Evolutionary conservation across 441 rosid genomes (phyloP).

Genomic region (Erodium trifolium): DNA sequence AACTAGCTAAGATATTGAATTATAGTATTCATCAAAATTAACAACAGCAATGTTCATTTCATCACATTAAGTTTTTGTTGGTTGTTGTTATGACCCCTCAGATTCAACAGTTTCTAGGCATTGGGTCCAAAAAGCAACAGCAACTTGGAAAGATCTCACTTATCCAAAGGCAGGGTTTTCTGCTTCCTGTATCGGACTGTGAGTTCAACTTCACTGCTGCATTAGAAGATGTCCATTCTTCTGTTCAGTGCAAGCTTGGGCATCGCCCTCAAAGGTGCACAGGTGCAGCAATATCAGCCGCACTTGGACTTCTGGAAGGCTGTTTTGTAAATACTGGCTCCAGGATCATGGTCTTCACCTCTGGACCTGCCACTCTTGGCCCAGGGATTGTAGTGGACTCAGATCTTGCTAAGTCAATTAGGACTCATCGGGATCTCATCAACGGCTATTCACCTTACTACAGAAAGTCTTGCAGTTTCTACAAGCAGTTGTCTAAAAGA

Average conservation of each 20-base stretch:
- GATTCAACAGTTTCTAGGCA: conserved; percentile 56
- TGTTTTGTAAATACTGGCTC: conserved; percentile 54
- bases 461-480: conserved; percentile 50
- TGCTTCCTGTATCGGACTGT: conserved; percentile 67
- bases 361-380: conserved; percentile 87
- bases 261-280: conserved; percentile 82
- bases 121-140: conserved; percentile 35
- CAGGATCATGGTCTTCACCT: conserved; percentile 80
- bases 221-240: conserved; percentile 58
- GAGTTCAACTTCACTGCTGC: conserved; percentile 68
- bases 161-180: conserved; percentile 61
- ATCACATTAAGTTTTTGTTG: neutral
- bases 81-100: conserved; percentile 20
- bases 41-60: neutral
- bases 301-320: conserved; percentile 70
- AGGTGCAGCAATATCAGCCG: conserved; percentile 69
- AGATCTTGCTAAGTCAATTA: conserved; percentile 44
- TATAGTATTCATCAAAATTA: neutral
- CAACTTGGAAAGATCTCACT: conserved; percentile 41
- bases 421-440: conserved; percentile 74
- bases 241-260: conserved; percentile 28
- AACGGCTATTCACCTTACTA: conserved; percentile 51
- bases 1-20: neutral
- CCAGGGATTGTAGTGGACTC: conserved; percentile 71
- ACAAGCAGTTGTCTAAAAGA: conserved; percentile 48